Evolutionary conservation across 192 early-diverging fungal species (phyloP), one percentile per base, ranked within the genome.

Genomic region (Entomortierella chlamydospora): DNA sequence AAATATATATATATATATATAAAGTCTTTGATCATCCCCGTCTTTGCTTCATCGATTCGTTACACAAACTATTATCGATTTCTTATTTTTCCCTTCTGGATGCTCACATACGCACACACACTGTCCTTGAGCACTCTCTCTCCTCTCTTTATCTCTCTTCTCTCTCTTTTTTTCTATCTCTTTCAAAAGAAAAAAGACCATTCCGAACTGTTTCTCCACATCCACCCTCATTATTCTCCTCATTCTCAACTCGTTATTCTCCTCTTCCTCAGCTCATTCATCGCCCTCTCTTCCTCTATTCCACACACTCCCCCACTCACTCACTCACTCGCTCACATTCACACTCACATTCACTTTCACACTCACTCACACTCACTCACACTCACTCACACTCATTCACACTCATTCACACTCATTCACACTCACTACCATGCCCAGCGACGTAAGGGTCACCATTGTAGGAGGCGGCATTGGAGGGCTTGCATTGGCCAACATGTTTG

Each of bases 401-500:
- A 55, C 11, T 22, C n/a, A n/a, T n/a, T 43, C 9, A 33, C 31
- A 41, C 53, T 41, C 34, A 31, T 55, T 34, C 0, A 1, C 8
- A 4, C 4, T 11, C 37, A 50, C 22, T n/a, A 43, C 58, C 26
- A 34, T 22, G 28, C 49, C 49, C 10, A 49, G 23, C 20, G 26
- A 18, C 31, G 11, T 63, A 4, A 42, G 65, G 31, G 84, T 82
- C 55, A 73, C 77, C 47, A 61, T 78, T 31, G 49, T 55, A 26
- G 47, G 65, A 10, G 68, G 61, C 33, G 57, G 62, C 6, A 77
- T 68, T 29, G 64, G 82, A 2, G 62, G 70, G 3, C 59, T 70
- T 30, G 20, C 71, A 31, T 50, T 70, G 60, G 57, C 77, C 59
- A 71, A 70, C 51, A 72, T 72, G 59, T 73, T 83, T 34, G 82